Base-by-base conservation (phyloP, 495 filamentous ascomycete species). In the Neurospora sp. region DNA sequence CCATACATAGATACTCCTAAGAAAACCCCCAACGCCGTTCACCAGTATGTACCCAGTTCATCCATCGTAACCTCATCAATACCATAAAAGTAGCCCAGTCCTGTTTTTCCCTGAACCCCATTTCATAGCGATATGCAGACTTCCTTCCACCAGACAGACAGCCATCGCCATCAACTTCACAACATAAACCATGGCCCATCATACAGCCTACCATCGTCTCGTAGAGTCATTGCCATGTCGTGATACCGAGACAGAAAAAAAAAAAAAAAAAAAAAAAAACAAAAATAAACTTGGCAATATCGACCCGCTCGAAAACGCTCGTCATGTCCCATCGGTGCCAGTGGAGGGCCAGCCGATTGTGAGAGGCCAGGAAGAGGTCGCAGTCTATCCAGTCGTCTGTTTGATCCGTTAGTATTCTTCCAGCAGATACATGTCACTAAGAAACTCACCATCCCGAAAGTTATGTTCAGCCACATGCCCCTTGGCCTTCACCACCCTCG, bases 281-380 rank as follows among this genome's bases (percentile, higher is more conserved):
- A 10, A 45, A 37, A 20, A 87, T 73, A 12, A 88, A 86, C 70
- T 81, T 71, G 70, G 95, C 91, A 74, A 97, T 88, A 77, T 97
- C 85, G 35, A 97, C 90, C 69, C 94, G 87, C 71, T 91, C 85
- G 76, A 91, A 96, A 77, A 89, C 95, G 44, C 89, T 94, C 72
- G 97, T 91, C 74, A 94, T 92, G 0, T 90, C 90, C 82, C 94
- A 91, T 5, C 81, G 82, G 68, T 89, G 84, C 94, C 94, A 98
- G 79, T 93, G 91, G 75, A 95, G 92, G 2, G 93, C 94, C 68
- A 97, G 81, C 69, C 86, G 86, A 77, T 96, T 85, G 27, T 88
- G 85, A n/a, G 91, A 92, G 41, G 96, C 86, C 53, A 97, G 84
- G 70, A 97, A 90, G 61, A 98, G 84, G 76, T 96, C 88, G 3